Evolutionary conservation across 306 rosid genomes (phyloP), one percentile per base, ranked within the genome.

Genomic region (Lotus japonicus): DNA sequence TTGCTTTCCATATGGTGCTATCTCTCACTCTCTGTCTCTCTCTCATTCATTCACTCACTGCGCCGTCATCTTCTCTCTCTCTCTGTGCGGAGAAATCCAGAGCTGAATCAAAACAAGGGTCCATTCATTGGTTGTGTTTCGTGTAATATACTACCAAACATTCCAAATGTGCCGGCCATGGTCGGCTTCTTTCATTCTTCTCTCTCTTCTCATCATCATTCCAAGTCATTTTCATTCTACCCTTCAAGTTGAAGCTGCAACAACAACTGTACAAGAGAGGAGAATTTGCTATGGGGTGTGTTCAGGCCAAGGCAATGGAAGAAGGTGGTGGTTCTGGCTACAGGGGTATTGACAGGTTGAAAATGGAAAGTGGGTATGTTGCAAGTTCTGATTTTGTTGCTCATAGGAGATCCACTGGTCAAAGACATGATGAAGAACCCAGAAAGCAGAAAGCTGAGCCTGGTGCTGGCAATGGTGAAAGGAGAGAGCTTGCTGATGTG

Each of bases 81-180:
- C 56, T n/a, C 28, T 35, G 44, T 50, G 81, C 86, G 86, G 82
- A 80, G 78, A 81, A 81, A 79, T 77, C 85, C 85, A 65, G 80
- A 59, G 71, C 41, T 14, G 46, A 43, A 3, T 11, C 31, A 39
- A 15, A 61, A 71, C 2, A 66, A 66, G 2, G 54, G 3, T 48
- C 46, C 44, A 70, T 45, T 48, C 44, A 70, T 45, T 48, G 17
- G 52, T 76, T 70, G 46, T 81, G 6, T 16, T 63, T 38, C 38
- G n/a, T 16, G 5, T 33, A 23, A 79, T 16, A n/a, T 58, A 8
- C 73, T 11, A 46, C 55, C 12, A 33, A 39, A 13, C 52, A 70
- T 72, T 80, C 85, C 82, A 74, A 77, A 72, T 33, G 42, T 79
- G 95, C 96, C 89, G 92, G 74, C 98, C 87, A 76, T 84, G 85